Conservation (phyloP, 129 eudicot species). For the Lonicera japonica region DNA sequence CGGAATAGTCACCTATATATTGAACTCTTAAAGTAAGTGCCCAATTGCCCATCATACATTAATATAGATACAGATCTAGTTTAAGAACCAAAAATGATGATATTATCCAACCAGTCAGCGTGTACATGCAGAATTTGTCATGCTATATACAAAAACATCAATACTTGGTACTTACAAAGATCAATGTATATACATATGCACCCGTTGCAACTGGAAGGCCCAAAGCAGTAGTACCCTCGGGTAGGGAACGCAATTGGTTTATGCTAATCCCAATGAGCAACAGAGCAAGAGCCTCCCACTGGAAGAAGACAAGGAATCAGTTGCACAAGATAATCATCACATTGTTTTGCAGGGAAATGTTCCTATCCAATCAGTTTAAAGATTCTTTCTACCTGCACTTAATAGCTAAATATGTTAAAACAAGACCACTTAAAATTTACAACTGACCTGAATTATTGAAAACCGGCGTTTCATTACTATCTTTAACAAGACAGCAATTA, state of each 20-base stretch:
- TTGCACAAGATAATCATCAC: background rate
- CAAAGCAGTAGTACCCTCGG: conserved; percentile 78
- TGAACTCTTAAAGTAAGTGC: conserved; percentile 17
- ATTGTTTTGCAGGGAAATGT: background rate
- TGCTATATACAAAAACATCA: background rate
- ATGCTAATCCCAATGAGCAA: conserved; percentile 92
- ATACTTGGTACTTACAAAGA: conserved; percentile 60
- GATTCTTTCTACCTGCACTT: background rate
- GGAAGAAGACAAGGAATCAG: conserved; percentile 9
- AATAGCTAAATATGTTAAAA: background rate
- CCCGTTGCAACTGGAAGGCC: conserved; percentile 90
- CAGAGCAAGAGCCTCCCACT: conserved; percentile 99
- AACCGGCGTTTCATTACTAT: conserved; percentile 83
- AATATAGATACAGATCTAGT: conserved; percentile 4
- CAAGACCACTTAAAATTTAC: background rate
- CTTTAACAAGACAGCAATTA: conserved; percentile 83
- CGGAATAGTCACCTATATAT: conserved; percentile 92
- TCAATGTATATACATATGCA: conserved; percentile 80
- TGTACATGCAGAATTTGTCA: conserved; percentile 16
- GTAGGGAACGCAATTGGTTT: conserved; percentile 84
- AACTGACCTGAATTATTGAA: conserved; percentile 89
- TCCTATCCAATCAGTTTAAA: too few species aligned
- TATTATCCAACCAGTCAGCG: conserved; percentile 6
- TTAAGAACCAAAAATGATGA: background rate
- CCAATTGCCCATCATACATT: too few species aligned